Percentiles rank a stretch among this genome's conserved stretches.
Conservation (phyloP, 805 yeast species). For the Candida insectorum region DNA sequence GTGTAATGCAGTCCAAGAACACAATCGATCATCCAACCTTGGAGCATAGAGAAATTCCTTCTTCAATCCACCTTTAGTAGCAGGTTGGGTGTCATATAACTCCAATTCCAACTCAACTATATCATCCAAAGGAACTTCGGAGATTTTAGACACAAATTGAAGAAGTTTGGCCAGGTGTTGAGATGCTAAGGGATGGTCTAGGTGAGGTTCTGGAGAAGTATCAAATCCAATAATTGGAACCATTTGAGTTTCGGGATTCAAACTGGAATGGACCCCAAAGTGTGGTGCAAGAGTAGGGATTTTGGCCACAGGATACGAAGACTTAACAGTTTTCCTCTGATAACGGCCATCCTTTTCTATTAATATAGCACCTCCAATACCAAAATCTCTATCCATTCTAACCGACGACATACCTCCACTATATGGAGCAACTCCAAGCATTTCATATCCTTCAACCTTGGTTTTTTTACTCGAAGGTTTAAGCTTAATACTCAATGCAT, state of each 20-base stretch:
- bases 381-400: slow-evolving; percentile 87
- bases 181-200: neutral
- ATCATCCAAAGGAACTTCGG: slow-evolving; percentile 17
- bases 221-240: slow-evolving; percentile 72
- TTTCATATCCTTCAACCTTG: slow-evolving; percentile 68
- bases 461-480: slow-evolving; percentile 68
- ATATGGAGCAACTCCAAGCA: slow-evolving; percentile 82
- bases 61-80: slow-evolving; percentile 34
- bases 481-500: slow-evolving; percentile 62
- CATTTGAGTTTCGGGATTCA: slow-evolving; percentile 71
- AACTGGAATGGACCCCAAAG: slow-evolving; percentile 71
- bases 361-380: slow-evolving; percentile 75
- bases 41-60: slow-evolving; percentile 38
- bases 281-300: slow-evolving; percentile 87
- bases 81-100: slow-evolving; percentile 33
- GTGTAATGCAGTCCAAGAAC: slow-evolving; percentile 36
- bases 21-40: slow-evolving; percentile 39
- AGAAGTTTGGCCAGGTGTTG: slow-evolving; percentile 30
- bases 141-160: slow-evolving; percentile 26
- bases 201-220: neutral
- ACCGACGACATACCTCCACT: slow-evolving; percentile 62
- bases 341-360: slow-evolving; percentile 40
- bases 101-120: slow-evolving; percentile 34
- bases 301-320: slow-evolving; percentile 71
- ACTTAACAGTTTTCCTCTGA: slow-evolving; percentile 44